Conservation (phyloP, 2,329 filamentous ascomycete genomes). For the Pseudogymnoascus sp. region DNA sequence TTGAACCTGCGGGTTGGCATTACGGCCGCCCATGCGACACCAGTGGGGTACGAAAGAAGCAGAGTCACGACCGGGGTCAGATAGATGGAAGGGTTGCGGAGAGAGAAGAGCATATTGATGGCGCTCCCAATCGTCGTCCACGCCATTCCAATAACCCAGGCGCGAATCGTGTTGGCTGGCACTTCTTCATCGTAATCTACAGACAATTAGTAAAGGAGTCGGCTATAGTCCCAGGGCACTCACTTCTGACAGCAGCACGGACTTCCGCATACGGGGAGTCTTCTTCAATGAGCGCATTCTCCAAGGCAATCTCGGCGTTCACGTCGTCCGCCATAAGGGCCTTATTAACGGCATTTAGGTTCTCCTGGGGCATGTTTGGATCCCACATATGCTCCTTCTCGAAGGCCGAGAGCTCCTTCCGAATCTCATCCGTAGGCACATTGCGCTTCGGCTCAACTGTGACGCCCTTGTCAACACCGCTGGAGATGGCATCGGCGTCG, state of each 20-base stretch:
- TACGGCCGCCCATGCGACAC: constrained; percentile 48
- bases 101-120: constrained; percentile 27
- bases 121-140: constrained; percentile 16
- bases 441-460: neutral
- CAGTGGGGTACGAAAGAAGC: constrained; percentile 36
- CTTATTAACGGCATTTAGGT: constrained; percentile 18
- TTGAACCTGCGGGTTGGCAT: constrained; percentile 25
- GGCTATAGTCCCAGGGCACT: constrained; percentile 46
- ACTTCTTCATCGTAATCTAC: constrained; percentile 49
- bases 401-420: neutral
- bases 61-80: constrained; percentile 33
- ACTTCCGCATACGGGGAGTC: constrained; percentile 58
- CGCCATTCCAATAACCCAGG: constrained; percentile 42
- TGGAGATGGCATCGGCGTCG: neutral
- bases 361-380: constrained; percentile 21
- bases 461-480: neutral
- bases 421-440: neutral
- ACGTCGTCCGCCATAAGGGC: constrained; percentile 20
- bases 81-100: constrained; percentile 29
- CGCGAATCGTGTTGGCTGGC: constrained; percentile 58
- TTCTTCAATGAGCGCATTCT: constrained; percentile 39
- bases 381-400: constrained; percentile 15
- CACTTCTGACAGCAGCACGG: constrained; percentile 53
- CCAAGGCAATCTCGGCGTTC: constrained; percentile 30
- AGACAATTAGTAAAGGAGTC: constrained; percentile 26